Conservation (phyloP, 176 grass and related monocot genomes). For the Paspalum vaginatum region DNA sequence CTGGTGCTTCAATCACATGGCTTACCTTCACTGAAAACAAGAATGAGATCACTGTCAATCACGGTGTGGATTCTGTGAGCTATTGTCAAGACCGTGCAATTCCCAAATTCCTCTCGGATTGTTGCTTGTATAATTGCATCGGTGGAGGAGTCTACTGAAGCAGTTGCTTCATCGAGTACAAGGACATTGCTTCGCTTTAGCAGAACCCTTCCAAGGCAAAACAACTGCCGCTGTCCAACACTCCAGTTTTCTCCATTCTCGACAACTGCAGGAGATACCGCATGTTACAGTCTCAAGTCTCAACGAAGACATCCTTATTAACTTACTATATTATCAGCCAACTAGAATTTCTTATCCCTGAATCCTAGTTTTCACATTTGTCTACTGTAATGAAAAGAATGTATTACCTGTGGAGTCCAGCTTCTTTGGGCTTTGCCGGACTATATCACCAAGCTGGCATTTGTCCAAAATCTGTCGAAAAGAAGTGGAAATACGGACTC, state of each 20-base stretch:
- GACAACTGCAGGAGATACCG: conserved; percentile 54
- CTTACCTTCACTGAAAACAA: conserved; percentile 89
- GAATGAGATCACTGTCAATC: conserved; percentile 89
- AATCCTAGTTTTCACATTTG: not conserved
- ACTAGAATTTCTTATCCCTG: not conserved
- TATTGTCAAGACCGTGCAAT: conserved; percentile 82
- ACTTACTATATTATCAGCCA: not conserved
- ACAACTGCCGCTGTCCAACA: conserved; percentile 80
- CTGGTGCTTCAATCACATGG: not conserved
- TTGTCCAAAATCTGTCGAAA: conserved; percentile 76
- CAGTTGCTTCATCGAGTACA: conserved; percentile 86
- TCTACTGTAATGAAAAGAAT: conserved; percentile 9
- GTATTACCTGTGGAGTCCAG: conserved; percentile 78
- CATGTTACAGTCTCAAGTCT: conserved; percentile 34
- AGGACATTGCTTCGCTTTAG: conserved; percentile 84
- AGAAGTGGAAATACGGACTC: not conserved
- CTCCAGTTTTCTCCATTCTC: conserved; percentile 99
- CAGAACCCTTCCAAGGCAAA: conserved; percentile 90
- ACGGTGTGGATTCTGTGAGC: conserved; percentile 95
- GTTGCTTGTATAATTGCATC: conserved; percentile 83
- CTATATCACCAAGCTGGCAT: conserved; percentile 88
- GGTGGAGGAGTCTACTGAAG: conserved; percentile 83
- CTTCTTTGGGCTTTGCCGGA: conserved; percentile 71
- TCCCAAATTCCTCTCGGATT: conserved; percentile 60
- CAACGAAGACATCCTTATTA: not conserved